Percentiles rank a stretch among this genome's conserved stretches.
phyloP scores from a whole-genome alignment of 768 basidiomycete species.

The Pisolithus tinctorius region DNA sequence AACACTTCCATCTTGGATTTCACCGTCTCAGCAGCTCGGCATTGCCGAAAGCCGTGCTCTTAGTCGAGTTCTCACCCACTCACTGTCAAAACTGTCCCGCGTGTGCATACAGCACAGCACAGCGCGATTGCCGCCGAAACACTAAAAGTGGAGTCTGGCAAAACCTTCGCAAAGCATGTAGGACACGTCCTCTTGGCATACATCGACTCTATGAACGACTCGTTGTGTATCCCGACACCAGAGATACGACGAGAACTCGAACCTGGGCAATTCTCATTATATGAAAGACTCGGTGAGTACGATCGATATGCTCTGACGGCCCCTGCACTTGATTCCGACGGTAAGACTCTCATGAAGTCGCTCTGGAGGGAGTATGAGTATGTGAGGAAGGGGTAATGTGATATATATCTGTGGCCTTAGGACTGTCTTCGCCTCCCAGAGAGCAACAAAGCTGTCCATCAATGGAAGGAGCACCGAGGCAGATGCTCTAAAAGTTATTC shows the following conservation, averaged over 20 bases:
- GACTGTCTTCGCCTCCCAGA: no score
- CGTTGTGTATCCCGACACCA: slow-evolving; percentile 53
- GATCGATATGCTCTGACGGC: slow-evolving; percentile 78
- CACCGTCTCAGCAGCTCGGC: slow-evolving; percentile 44
- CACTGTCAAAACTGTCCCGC: slow-evolving; percentile 58
- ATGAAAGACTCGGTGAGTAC: slow-evolving; percentile 75
- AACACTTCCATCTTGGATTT: slow-evolving; percentile 64
- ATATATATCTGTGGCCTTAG: no score
- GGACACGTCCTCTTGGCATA: slow-evolving; percentile 74
- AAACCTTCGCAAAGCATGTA: slow-evolving; percentile 86
- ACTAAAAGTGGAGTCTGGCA: slow-evolving; percentile 61
- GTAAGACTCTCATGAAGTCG: slow-evolving; percentile 63
- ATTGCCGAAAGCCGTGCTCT: slow-evolving; percentile 55
- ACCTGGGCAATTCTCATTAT: slow-evolving; percentile 75
- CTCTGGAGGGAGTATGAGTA: slow-evolving; percentile 88
- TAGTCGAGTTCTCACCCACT: slow-evolving; percentile 64
- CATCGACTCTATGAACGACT: slow-evolving; percentile 70
- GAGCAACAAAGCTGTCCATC: no score
- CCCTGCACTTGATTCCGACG: slow-evolving; percentile 63
- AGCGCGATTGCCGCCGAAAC: slow-evolving; percentile 23
- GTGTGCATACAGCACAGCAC: slow-evolving; percentile 29
- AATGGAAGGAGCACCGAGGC: no score
- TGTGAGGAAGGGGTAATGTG: slow-evolving; percentile 59
- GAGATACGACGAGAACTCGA: slow-evolving; percentile 64
- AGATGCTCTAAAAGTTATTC: no score